Percentiles rank a stretch among this genome's conserved stretches.
These are phyloP conservation scores for Flammula alnicola DNA, from an alignment of 1,284 basidiomycete species.

Conservation along the genomic window DNA sequence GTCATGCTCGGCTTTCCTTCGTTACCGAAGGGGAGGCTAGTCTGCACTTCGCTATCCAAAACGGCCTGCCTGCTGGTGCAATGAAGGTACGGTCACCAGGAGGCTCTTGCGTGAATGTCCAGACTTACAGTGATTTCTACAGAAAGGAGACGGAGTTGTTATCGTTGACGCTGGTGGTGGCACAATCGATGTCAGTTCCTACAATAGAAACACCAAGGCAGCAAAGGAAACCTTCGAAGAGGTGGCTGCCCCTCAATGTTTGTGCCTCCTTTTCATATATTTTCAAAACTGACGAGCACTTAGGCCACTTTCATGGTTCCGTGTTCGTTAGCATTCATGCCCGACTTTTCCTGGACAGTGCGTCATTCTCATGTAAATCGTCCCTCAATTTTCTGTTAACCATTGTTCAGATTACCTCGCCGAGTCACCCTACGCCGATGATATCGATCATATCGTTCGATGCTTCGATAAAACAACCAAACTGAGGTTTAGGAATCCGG, in stretches of 20 bases:
- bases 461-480: constrained; percentile 56
- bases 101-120: not conserved
- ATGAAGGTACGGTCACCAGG: constrained; percentile 37
- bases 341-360: constrained; percentile 24
- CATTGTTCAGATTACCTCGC: constrained; percentile 23
- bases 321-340: constrained; percentile 33
- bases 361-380: not conserved
- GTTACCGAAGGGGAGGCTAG: constrained; percentile 58
- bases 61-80: constrained; percentile 40
- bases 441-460: constrained; percentile 45
- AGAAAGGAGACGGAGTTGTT: constrained; percentile 48
- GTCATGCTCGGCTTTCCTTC: constrained; percentile 45
- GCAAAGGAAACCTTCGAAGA: constrained; percentile 31
- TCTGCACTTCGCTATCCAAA: constrained; percentile 49
- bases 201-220: constrained; percentile 32
- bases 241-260: constrained; percentile 34
- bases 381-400: not conserved
- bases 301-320: constrained; percentile 35
- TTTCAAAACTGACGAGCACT: not conserved
- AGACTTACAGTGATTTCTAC: not conserved
- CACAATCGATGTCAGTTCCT: constrained; percentile 58
- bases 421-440: constrained; percentile 36
- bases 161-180: constrained; percentile 64
- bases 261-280: not conserved
- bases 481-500: constrained; percentile 41